Evolutionary conservation across 257 asterid species (phyloP), one percentile per base, ranked within the genome.

Genomic region (Fraxinus quadrangulata): DNA sequence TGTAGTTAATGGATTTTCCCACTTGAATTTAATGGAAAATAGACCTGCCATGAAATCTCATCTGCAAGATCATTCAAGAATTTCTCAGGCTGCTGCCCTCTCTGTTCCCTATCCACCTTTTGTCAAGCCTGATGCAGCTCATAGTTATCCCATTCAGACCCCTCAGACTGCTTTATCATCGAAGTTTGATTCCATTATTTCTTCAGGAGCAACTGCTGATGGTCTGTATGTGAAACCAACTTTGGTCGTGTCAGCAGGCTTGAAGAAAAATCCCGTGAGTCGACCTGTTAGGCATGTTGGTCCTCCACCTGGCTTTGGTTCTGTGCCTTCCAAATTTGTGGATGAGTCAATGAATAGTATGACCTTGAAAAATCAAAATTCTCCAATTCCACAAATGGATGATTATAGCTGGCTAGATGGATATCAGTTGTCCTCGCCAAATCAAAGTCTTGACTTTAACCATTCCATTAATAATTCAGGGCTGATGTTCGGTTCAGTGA

Each of bases 221-320:
- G 81, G 83, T 51, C 79, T 83, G 78, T 56, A 85, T 37, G n/a
- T 78, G 79, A 91, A 83, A 84, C 83, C 90, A 40, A 85, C 91
- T 63, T 80, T 90, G 26, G 73, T 77, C 26, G 56, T 86, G 80
- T 87, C 91, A 33, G 80, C 90, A n/a, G 89, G 95, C 51, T 5
- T 80, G 73, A 96, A 88, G 92, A 93, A 90, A 87, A 93, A 86
- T 81, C 97, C 97, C 12, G 96, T 96, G 77, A 86, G 96, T 83
- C 92, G 98, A 68, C 97, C 98, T 71, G 83, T 86, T 63, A 86
- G 99, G 84, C 98, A 90, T 76, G 51, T 86, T 77, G 99, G 99
- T 67, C 99, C 99, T 13, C 99, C 99, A 10, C 99, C 99, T 81
- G 99, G 99, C 72, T 96, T 96, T 87, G 92, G 95, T 72, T 86